Conservation (phyloP, 306 rosid genomes). For the Pachyrhizus erosus region DNA sequence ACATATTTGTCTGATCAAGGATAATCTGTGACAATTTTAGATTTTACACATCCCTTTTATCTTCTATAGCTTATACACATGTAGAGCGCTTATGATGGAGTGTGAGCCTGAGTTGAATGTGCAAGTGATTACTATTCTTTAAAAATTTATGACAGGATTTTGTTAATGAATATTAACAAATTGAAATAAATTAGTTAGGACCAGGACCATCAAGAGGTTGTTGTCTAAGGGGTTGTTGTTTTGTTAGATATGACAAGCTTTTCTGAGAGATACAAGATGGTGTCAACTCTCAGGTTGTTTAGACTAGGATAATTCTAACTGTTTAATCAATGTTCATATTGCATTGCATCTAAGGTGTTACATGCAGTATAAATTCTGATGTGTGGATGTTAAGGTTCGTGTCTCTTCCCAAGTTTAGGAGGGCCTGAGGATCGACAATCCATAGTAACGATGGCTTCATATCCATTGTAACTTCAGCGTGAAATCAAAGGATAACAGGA, state of each 20-base stretch:
- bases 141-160: not conserved
- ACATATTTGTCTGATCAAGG: not conserved
- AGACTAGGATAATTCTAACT: not conserved
- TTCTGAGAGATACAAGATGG: not conserved
- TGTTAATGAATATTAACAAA: not conserved
- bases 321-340: not conserved
- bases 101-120: not conserved
- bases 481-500: not conserved
- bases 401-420: not conserved
- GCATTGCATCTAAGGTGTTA: not conserved
- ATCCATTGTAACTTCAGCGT: not conserved
- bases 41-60: not conserved
- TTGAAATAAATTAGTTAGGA: too few relatives aligned
- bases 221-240: too few relatives aligned
- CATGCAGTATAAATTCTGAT: not conserved
- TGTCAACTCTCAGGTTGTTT: not conserved
- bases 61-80: not conserved
- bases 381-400: not conserved
- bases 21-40: not conserved
- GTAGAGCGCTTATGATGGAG: not conserved
- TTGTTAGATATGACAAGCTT: too few relatives aligned
- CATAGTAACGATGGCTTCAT: not conserved
- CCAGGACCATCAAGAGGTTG: too few relatives aligned
- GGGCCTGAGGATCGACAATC: not conserved
- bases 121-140: not conserved